Evolutionary conservation across 2,329 filamentous ascomycete species (phyloP), one percentile per base, ranked within the genome.

Genomic region (Fusarium napiforme): DNA sequence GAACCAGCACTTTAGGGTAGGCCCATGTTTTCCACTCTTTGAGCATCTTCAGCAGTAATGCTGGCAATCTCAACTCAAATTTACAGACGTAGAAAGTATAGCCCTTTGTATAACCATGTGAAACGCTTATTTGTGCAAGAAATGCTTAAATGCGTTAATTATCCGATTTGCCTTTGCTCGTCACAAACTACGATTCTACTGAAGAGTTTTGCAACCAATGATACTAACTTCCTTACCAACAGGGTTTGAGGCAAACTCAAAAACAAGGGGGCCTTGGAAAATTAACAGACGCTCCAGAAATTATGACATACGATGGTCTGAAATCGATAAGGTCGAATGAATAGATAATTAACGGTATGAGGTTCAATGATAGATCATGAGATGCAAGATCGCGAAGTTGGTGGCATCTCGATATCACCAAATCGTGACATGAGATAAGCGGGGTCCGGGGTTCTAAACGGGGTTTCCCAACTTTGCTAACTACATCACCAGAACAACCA

Each of bases 381-480:
- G n/a, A 26, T 36, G 14, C 49, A 36, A 36, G 32, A 52, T 52
- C 32, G 18, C 12, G 12, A 26, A 36, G 32, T 26, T 52, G 49
- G 49, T 26, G 49, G n/a, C 49, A 52, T 36, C n/a, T 26, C 32
- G 49, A 52, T 42, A 40, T 30, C 11, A 21, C 23, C 36, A 55
- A 55, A 40, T 28, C 23, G 50, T 39, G n/a, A 37, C 32, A 59
- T 59, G 42, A 67, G 56, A 42, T 36, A 58, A 56, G 62, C 61
- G 56, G 68, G 68, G 68, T 39, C 62, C 30, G 56, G 62, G 56
- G 21, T 59, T 14, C 21, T 67, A 67, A 71, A 58, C 68, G 56
- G 67, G 68, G 47, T 39, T 71, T 67, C 59, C 21, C 37, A 52
- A 57, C 53, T 46, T 42, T 49, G 46, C 59, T 53, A 50, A 63